These are phyloP conservation scores for Punctularia strigosozonata DNA, from an alignment of 768 basidiomycete species.

Conservation along the genomic window DNA sequence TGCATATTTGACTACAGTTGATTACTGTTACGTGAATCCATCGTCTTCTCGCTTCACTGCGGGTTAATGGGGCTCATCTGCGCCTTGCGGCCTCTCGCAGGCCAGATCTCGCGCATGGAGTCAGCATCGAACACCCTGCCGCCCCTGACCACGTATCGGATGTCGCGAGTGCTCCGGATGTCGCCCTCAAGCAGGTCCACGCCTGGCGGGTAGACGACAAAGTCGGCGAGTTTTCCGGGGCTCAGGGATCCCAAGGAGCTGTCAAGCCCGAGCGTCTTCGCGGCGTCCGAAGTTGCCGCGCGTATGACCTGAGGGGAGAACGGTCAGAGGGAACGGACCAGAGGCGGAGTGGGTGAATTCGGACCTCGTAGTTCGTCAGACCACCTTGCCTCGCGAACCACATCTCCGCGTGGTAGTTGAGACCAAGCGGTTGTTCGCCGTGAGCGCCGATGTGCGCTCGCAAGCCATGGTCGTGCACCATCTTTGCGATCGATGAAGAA, in stretches of 20 bases:
- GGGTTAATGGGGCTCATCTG: constrained; percentile 47
- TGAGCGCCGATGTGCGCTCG: constrained; percentile 62
- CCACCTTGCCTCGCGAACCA: constrained; percentile 52
- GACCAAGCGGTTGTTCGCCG: constrained; percentile 55
- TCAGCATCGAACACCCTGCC: constrained; percentile 62
- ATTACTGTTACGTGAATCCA: too few relatives aligned
- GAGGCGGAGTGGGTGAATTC: not conserved
- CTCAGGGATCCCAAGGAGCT: constrained; percentile 51
- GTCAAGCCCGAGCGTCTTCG: constrained; percentile 51
- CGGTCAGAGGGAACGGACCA: not conserved
- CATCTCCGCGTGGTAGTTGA: constrained; percentile 75
- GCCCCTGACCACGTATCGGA: constrained; percentile 48
- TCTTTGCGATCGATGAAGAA: constrained; percentile 53
- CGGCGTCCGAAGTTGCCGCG: constrained; percentile 58
- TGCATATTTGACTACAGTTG: too few relatives aligned
- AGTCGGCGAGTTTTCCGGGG: constrained; percentile 59
- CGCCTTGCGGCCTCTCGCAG: constrained; percentile 45
- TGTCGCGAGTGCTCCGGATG: constrained; percentile 35
- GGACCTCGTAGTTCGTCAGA: constrained; percentile 58
- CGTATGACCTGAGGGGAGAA: constrained; percentile 37
- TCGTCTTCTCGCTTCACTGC: constrained; percentile 20
- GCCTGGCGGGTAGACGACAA: constrained; percentile 51
- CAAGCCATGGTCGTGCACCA: constrained; percentile 55
- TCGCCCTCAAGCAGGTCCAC: constrained; percentile 45
- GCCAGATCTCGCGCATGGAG: constrained; percentile 63